Percentiles rank a stretch among this genome's conserved stretches.
phyloP scores from a whole-genome alignment of 306 rosid genomes.

The Hippophae gyantsensis region DNA sequence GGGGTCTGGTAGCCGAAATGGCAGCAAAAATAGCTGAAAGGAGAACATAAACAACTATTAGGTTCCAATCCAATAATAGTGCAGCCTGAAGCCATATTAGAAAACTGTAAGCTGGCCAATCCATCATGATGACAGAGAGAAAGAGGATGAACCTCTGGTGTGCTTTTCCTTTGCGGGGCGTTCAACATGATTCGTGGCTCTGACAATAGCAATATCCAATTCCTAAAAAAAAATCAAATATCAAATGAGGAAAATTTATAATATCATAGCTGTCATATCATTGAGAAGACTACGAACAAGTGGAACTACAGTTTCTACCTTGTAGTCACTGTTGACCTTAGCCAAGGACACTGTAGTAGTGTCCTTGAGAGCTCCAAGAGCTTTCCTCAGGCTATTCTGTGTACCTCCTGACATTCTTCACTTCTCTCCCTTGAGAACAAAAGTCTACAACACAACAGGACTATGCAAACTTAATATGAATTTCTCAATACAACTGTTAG shows the following conservation, averaged over 20 bases:
- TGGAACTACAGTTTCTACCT: constrained; percentile 33
- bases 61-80: constrained; percentile 11
- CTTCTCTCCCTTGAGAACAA: constrained; percentile 32
- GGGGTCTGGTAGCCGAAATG: constrained; percentile 93
- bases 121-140: constrained; percentile 2
- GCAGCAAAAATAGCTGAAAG: constrained; percentile 86
- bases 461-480: constrained; percentile 7
- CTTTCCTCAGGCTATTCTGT: constrained; percentile 87
- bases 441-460: constrained; percentile 26
- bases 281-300: constrained; percentile 4
- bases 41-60: constrained; percentile 18
- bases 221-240: constrained; percentile 45
- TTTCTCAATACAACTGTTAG: constrained; percentile 6
- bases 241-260: constrained; percentile 16
- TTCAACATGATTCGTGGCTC: constrained; percentile 93
- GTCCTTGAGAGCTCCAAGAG: constrained; percentile 94
- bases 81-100: constrained; percentile 17
- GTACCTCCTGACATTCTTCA: constrained; percentile 74
- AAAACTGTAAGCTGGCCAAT: background rate
- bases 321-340: constrained; percentile 96
- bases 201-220: constrained; percentile 87
- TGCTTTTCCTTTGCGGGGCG: constrained; percentile 88
- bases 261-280: background rate
- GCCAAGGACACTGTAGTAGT: constrained; percentile 97
- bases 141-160: constrained; percentile 32